Evolutionary conservation across 805 yeast species (phyloP).

Genomic region (Wickerhamomyces chaumierensis): DNA sequence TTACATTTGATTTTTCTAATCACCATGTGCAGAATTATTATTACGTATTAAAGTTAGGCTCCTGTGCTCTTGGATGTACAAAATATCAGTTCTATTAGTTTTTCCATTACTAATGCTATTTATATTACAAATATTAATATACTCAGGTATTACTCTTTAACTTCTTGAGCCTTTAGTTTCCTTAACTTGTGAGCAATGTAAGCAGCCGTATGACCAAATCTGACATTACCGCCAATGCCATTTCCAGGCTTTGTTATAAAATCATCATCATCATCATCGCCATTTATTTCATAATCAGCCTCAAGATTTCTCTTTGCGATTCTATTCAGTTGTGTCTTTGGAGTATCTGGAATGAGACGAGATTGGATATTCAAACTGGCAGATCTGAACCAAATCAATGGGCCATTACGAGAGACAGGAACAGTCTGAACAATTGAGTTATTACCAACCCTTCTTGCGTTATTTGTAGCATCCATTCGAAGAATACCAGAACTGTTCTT

Average conservation of each 20-base stretch:
- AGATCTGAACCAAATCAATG: conserved; percentile 56
- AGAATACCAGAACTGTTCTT: conserved; percentile 16
- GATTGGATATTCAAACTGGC: conserved; percentile 43
- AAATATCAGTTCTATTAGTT: too few relatives aligned
- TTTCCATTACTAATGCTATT: too few relatives aligned
- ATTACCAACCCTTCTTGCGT: conserved; percentile 17
- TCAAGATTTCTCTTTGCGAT: conserved; percentile 12
- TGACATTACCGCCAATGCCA: conserved; percentile 20
- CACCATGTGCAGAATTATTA: too few relatives aligned
- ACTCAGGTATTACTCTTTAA: neutral
- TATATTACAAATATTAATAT: too few relatives aligned
- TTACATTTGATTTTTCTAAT: too few relatives aligned
- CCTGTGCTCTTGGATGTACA: too few relatives aligned
- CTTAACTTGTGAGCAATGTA: conserved; percentile 51
- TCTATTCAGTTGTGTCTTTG: conserved; percentile 8
- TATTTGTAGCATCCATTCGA: conserved; percentile 22
- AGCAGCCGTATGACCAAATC: conserved; percentile 62
- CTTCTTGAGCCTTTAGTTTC: conserved; percentile 3
- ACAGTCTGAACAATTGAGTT: conserved; percentile 15
- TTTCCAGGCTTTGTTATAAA: conserved; percentile 13
- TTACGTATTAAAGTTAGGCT: too few relatives aligned
- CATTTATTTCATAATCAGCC: conserved; percentile 14
- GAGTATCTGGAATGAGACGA: conserved; percentile 21
- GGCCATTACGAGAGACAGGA: conserved; percentile 9
- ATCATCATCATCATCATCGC: conserved; percentile 12